These are phyloP conservation scores for Lentinula novae-zelandiae DNA, from an alignment of 1,284 basidiomycete species.

Conservation along the genomic window DNA sequence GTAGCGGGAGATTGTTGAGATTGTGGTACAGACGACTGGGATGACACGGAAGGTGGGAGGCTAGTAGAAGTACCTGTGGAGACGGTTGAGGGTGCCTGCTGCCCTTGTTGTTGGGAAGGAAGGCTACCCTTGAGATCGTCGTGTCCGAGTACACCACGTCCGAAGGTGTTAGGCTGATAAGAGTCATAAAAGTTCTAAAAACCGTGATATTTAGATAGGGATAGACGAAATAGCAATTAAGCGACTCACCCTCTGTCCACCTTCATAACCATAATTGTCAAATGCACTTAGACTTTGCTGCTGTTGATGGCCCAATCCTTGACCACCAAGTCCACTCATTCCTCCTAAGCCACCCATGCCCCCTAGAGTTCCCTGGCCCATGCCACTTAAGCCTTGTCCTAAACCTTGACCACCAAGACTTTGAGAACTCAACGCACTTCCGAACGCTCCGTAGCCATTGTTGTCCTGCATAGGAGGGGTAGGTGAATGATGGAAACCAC, in stretches of 20 bases:
- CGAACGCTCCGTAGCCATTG: slow-evolving; percentile 60
- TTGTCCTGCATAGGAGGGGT: slow-evolving; percentile 66
- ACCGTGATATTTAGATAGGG: slow-evolving; percentile 15
- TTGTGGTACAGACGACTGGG: slow-evolving; percentile 17
- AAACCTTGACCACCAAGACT: slow-evolving; percentile 1
- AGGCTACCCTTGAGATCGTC: slow-evolving; percentile 71
- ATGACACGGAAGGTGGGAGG: slow-evolving; percentile 31
- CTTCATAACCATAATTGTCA: slow-evolving; percentile 63
- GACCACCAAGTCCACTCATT: not conserved
- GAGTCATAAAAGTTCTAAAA: slow-evolving; percentile 69
- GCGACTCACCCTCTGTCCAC: slow-evolving; percentile 52
- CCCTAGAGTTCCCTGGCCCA: not conserved
- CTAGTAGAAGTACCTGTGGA: not conserved
- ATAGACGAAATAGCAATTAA: slow-evolving; percentile 1
- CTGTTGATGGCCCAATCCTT: slow-evolving; percentile 38
- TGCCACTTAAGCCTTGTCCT: not conserved
- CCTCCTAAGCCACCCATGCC: slow-evolving; percentile 1
- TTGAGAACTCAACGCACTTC: slow-evolving; percentile 33
- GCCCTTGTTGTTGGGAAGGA: slow-evolving; percentile 46
- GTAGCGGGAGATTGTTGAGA: slow-evolving; percentile 51
- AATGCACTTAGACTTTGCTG: slow-evolving; percentile 54
- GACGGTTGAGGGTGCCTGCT: slow-evolving; percentile 1
- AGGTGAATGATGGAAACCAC: slow-evolving; percentile 45
- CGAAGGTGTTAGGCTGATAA: slow-evolving; percentile 62
- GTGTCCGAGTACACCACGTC: slow-evolving; percentile 54